phyloP scores from a whole-genome alignment of 345 rosid genomes.

The Sisymbrium altissimum region DNA sequence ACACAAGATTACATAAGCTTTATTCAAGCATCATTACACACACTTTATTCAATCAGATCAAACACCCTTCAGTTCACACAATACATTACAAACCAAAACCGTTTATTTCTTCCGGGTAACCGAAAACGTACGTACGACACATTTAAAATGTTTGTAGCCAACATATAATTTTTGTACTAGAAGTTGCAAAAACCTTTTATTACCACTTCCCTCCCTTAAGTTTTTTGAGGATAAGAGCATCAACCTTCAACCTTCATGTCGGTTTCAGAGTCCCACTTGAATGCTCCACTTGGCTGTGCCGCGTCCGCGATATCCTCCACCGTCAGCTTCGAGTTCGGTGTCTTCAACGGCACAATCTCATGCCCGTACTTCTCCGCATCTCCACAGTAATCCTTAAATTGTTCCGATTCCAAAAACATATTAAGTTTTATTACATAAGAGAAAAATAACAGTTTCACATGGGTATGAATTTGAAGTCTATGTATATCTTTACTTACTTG shows the following conservation, averaged over 20 bases:
- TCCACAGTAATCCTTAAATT: conserved; percentile 33
- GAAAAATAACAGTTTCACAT: background rate
- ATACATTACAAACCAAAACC: background rate
- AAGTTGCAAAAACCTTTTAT: conserved; percentile 5
- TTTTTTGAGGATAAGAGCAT: background rate
- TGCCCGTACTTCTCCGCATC: conserved; percentile 54
- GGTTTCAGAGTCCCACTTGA: conserved; percentile 66
- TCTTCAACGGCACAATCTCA: conserved; percentile 46
- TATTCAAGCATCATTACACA: background rate
- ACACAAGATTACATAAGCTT: background rate
- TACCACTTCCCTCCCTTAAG: background rate
- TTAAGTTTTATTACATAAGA: background rate
- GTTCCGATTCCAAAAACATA: background rate
- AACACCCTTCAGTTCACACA: background rate
- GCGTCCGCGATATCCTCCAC: conserved; percentile 57
- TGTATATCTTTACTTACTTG: conserved; percentile 42
- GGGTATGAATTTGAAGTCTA: background rate
- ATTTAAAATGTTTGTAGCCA: background rate
- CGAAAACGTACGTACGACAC: background rate
- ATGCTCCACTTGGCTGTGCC: conserved; percentile 49
- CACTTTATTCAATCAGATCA: background rate
- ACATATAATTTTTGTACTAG: background rate
- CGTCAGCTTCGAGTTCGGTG: conserved; percentile 43
- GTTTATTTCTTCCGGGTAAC: background rate
- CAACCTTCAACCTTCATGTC: conserved; percentile 52